Percentiles rank a stretch among this genome's conserved stretches.
Evolutionary conservation across 306 rosid species (phyloP).

Genomic region (Astragalus glycyphyllos): DNA sequence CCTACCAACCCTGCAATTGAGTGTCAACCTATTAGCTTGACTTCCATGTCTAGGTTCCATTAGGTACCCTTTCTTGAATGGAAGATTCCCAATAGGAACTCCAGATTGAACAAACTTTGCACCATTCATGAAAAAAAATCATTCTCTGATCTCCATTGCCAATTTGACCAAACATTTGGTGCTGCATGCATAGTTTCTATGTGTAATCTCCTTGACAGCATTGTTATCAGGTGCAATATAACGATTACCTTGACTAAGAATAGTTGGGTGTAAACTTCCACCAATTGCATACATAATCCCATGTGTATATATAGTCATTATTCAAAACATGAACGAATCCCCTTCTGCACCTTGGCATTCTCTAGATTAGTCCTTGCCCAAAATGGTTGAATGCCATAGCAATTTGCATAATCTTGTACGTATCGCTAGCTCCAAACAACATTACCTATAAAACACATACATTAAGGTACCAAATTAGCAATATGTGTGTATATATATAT

Average conservation of each 20-base stretch:
- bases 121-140: slow-evolving; percentile 40
- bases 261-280: slow-evolving; percentile 74
- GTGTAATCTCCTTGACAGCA: slow-evolving; percentile 60
- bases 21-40: slow-evolving; percentile 54
- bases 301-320: slow-evolving; percentile 87
- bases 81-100: background rate
- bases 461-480: background rate
- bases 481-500: background rate
- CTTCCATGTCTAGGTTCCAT: slow-evolving; percentile 43
- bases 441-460: slow-evolving; percentile 22
- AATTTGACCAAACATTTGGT: slow-evolving; percentile 14
- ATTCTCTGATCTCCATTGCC: slow-evolving; percentile 40
- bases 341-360: slow-evolving; percentile 54
- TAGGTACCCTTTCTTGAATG: slow-evolving; percentile 17
- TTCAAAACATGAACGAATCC: slow-evolving; percentile 78
- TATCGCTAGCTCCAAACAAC: slow-evolving; percentile 36
- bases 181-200: slow-evolving; percentile 20
- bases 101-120: slow-evolving; percentile 27
- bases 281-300: slow-evolving; percentile 93
- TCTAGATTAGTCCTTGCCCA: slow-evolving; percentile 40
- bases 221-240: slow-evolving; percentile 68
- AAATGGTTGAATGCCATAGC: slow-evolving; percentile 46
- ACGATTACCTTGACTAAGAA: slow-evolving; percentile 81
- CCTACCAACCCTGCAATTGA: slow-evolving; percentile 46
- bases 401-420: slow-evolving; percentile 30